Conservation (phyloP, 140 eudicot species). For the Flaveria floridana region DNA sequence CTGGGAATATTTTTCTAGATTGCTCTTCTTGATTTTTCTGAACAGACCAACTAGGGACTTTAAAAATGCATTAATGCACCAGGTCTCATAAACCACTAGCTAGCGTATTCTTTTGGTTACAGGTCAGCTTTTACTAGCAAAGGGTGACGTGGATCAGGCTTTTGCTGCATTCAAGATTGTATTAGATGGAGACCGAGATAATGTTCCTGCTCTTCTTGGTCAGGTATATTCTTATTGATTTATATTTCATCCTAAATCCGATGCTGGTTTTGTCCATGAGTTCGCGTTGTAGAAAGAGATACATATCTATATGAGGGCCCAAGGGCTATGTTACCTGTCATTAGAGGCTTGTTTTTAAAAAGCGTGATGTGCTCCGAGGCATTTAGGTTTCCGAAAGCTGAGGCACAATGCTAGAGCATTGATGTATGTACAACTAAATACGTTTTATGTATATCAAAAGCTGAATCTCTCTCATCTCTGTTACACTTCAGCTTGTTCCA, state of each 20-base stretch:
- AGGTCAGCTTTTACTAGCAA: slow-evolving; percentile 98
- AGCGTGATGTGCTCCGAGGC: neutral
- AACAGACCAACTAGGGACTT: slow-evolving; percentile 10
- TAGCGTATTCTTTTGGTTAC: slow-evolving; percentile 32
- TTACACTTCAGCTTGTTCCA: too few relatives aligned
- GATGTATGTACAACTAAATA: too few relatives aligned
- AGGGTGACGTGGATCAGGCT: slow-evolving; percentile 95
- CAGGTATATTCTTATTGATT: slow-evolving; percentile 53
- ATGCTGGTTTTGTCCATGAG: slow-evolving; percentile 20
- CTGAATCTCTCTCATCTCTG: neutral
- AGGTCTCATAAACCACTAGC: neutral
- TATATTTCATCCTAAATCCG: neutral
- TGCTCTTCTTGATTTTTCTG: neutral
- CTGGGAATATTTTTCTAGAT: slow-evolving; percentile 4
- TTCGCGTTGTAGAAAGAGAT: slow-evolving; percentile 22
- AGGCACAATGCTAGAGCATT: too few relatives aligned
- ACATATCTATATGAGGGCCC: neutral
- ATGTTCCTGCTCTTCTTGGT: slow-evolving; percentile 98
- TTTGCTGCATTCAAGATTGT: slow-evolving; percentile 89
- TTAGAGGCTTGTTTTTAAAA: neutral
- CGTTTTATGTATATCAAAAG: neutral
- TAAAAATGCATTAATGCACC: neutral
- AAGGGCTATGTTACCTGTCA: neutral
- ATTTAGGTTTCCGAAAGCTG: too few relatives aligned
- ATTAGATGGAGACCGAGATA: slow-evolving; percentile 87